phyloP scores from a whole-genome alignment of 352 stramenopile genomes.

The Phytophthora kernoviae region DNA sequence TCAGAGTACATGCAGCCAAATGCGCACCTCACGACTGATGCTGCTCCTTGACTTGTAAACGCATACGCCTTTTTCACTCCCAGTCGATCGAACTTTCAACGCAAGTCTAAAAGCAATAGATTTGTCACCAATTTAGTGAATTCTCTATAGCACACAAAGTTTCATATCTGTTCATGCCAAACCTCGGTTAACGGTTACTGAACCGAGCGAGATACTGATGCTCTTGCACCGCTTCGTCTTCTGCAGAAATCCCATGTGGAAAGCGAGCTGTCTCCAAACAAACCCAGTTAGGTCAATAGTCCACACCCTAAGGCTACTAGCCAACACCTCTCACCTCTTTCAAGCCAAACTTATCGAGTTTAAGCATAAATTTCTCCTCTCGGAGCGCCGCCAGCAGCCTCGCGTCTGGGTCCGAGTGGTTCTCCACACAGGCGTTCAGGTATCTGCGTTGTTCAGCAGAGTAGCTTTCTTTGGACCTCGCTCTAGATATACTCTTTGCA shows the following conservation, averaged over 20 bases:
- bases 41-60: conserved; percentile 40
- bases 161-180: not conserved
- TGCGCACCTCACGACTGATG: conserved; percentile 38
- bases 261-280: conserved; percentile 34
- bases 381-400: conserved; percentile 48
- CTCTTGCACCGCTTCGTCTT: conserved; percentile 35
- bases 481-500: not conserved
- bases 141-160: not conserved
- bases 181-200: conserved; percentile 57
- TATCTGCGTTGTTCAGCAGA: conserved; percentile 56
- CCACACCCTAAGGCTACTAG: not conserved
- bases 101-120: conserved; percentile 39
- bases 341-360: conserved; percentile 54
- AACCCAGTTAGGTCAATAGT: no score
- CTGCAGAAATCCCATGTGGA: conserved; percentile 58
- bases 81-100: conserved; percentile 68
- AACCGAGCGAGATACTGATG: conserved; percentile 58
- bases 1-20: not conserved
- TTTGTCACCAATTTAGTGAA: not conserved
- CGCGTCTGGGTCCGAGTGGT: conserved; percentile 51
- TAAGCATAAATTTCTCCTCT: conserved; percentile 43
- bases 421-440: conserved; percentile 60
- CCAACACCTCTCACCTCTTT: conserved; percentile 41
- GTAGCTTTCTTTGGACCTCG: conserved; percentile 29
- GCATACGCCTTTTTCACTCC: conserved; percentile 49